These are phyloP conservation scores for Candida saitoana DNA, from an alignment of 805 yeast species.

Conservation along the genomic window DNA sequence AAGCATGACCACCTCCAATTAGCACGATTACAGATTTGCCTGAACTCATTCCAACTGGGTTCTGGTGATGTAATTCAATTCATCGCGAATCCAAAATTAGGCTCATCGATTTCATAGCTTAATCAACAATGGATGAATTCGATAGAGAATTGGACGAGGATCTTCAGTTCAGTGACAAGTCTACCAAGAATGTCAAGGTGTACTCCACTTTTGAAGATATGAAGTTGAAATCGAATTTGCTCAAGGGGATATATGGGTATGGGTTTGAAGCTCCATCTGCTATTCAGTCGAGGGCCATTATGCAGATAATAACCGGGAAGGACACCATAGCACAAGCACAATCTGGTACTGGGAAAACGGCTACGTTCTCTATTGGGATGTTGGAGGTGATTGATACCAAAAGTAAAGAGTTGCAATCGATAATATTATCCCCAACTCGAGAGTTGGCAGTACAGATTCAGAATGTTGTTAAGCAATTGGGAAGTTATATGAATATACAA, in stretches of 20 bases:
- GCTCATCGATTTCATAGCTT: no score
- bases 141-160: slow-evolving; percentile 57
- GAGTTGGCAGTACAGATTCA: slow-evolving; percentile 93
- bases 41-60: not conserved
- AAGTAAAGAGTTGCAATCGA: slow-evolving; percentile 76
- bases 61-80: not conserved
- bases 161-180: slow-evolving; percentile 37
- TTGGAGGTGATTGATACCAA: slow-evolving; percentile 78
- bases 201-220: slow-evolving; percentile 45
- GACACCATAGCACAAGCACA: slow-evolving; percentile 99
- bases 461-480: slow-evolving; percentile 79
- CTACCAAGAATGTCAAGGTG: slow-evolving; percentile 52
- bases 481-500: slow-evolving; percentile 80
- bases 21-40: slow-evolving; percentile 34
- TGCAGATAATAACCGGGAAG: slow-evolving; percentile 89
- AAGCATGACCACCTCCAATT: slow-evolving; percentile 60
- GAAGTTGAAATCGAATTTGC: slow-evolving; percentile 36
- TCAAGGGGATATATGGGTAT: slow-evolving; percentile 68
- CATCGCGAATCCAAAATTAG: not conserved
- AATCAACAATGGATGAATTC: slow-evolving; percentile 42
- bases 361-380: slow-evolving; percentile 93
- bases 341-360: slow-evolving; percentile 99
- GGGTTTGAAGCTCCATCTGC: slow-evolving; percentile 97
- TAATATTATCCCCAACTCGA: slow-evolving; percentile 92
- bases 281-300: slow-evolving; percentile 94